A percentile compares a stretch with the other conserved stretches of the same genome.
Evolutionary conservation across 129 eudicot genomes (phyloP).

Genomic region (Chrysanthemum seticuspe): DNA sequence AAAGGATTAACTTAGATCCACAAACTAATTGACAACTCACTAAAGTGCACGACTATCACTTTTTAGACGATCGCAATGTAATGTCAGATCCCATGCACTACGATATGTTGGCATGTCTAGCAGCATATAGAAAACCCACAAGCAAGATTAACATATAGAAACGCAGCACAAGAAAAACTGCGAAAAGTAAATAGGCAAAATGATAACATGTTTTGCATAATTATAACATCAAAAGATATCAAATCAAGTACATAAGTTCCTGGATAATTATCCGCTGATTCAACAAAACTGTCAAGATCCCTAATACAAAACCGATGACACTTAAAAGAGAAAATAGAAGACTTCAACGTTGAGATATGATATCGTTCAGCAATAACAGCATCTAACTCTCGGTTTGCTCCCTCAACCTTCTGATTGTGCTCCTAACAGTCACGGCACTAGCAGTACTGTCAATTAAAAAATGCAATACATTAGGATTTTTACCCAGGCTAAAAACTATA

Average conservation of each 20-base stretch:
- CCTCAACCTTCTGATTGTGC: slow-evolving; percentile 91
- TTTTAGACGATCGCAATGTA: no score
- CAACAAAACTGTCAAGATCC: slow-evolving; percentile 25
- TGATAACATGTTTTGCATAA: not conserved
- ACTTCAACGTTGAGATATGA: slow-evolving; percentile 15
- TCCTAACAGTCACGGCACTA: slow-evolving; percentile 91
- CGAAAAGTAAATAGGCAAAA: not conserved
- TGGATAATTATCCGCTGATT: not conserved
- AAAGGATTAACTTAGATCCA: no score
- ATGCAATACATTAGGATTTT: not conserved
- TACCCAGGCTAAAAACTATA: not conserved
- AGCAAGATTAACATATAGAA: no score
- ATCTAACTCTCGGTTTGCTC: slow-evolving; percentile 83
- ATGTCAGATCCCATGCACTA: no score
- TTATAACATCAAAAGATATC: slow-evolving; percentile 12
- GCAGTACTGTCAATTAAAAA: slow-evolving; percentile 59
- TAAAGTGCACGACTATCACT: no score
- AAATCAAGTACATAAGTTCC: not conserved
- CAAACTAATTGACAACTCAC: no score
- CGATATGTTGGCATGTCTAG: no score
- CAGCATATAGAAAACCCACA: not conserved
- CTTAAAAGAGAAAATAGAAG: not conserved
- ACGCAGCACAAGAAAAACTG: not conserved
- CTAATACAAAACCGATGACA: slow-evolving; percentile 14
- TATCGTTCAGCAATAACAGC: not conserved